Base-by-base conservation (phyloP, 768 basidiomycete species). In the Russula ochroleuca region DNA sequence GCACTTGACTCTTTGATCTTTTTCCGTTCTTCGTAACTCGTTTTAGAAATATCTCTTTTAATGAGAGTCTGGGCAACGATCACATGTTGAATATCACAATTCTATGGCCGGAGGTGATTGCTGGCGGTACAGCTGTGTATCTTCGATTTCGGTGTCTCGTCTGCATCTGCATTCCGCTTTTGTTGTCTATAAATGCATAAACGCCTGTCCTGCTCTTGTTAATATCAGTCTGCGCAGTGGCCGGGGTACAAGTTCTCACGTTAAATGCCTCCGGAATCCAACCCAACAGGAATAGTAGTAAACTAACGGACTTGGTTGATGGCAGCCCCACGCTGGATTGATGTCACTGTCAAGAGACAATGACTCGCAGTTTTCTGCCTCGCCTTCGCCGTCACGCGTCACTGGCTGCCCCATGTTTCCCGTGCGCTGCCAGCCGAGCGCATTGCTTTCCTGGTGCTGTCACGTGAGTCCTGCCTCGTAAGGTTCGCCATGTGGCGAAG, bases 161-260 rank as follows among this genome's bases (percentile, higher is more conserved):
- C 38, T 51, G 9, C 14, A 43, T 19, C 43, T 43, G 43, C 45
- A 35, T 21, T 49, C 41, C n/a, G 54, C 25, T 54, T 56, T 56
- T n/a, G 23, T 49, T 47, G 4, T 47, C 45, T 19, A 47, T 21
- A 21, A 47, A 21, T 21, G 21, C 45, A 21, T 21, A 47, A 21
- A 47, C 10, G 45, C 45, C 21, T 49, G 57, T 40, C 37, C 38
- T 48, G 45, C 38, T 37, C 11, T 37, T 28, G 21, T 31, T 52
- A 48, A 45, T 15, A 54, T 54, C 41, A 11, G 48, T 47, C 11
- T 47, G 45, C 45, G 45, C 47, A 11, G 63, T 64, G 59, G 33
- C 41, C 9, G 63, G 63, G 63, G 63, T 55, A 64, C 53, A 45
- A 13, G 15, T 60, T 64, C 53, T 31, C 63, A 55, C 47, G 31